Base-by-base conservation (phyloP, 257 asterid species). In the Craterostigma plantagineum region DNA sequence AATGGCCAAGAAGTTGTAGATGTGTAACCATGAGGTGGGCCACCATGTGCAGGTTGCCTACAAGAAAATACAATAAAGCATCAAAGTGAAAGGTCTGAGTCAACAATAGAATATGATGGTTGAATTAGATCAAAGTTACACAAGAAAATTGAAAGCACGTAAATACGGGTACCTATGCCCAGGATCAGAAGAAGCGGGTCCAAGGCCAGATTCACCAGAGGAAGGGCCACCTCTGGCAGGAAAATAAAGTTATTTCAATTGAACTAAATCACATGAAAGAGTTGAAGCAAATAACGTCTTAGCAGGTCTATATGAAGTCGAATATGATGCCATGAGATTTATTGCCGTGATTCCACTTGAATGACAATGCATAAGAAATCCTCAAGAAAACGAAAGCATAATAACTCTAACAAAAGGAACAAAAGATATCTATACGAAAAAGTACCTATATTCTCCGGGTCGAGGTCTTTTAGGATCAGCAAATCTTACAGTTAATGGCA, bases 391-490 rank as follows among this genome's bases (percentile, higher is more conserved):
- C 37, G 50, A 46, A 11, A 30, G 50, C 34, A 48, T 37, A 35
- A 35, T 7, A 17, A 51, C 33, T 16, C 11, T 11, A 38, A 1
- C 12, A 46, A 59, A 39, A 8, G 48, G 16, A 35, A 12, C 33
- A 8, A 53, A 43, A 54, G 38, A 18, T 34, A 45, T 43, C 35
- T 46, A 16, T 30, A 45, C 18, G 18, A 46, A 41, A 53, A 41
- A 46, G 42, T 53, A 86, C 97, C 94, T 86, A 12, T 79, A 55
- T 41, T 86, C 97, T 51, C 78, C 79, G 60, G 81, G 71, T 67
- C 66, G 73, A 49, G 90, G 92, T 55, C 81, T 66, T 68, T 81
- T 86, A 33, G 94, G 92, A 54, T 86, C 97, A 53, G 97, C 97
- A 64, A 81, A 86, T 49, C 94, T 77, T 57, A 86, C 97, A 49